Evolutionary conservation across 164 flowering plant species (phyloP).

Genomic region (Stephania cephalantha): DNA sequence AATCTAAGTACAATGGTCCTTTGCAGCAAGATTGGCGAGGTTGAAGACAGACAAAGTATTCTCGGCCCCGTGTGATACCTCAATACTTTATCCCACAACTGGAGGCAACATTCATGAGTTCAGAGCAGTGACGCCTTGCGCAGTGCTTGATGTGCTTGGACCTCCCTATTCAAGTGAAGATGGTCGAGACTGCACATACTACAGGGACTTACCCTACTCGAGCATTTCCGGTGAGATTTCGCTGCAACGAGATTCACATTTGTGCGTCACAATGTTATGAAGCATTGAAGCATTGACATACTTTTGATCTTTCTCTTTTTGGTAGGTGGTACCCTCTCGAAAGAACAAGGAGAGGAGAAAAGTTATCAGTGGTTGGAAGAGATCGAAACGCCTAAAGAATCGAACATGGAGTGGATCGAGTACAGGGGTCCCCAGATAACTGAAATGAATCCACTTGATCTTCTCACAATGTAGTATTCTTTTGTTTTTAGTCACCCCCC

Average conservation of each 20-base stretch:
- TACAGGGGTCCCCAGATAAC: constrained; percentile 63
- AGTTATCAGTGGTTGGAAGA: constrained; percentile 62
- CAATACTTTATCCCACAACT: constrained; percentile 70
- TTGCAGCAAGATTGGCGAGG: constrained; percentile 63
- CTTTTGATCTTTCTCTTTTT: neutral
- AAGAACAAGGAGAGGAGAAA: constrained; percentile 24
- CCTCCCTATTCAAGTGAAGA: constrained; percentile 78
- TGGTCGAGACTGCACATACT: constrained; percentile 71
- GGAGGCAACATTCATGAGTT: constrained; percentile 93
- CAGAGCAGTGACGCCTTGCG: constrained; percentile 78
- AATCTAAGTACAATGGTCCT: neutral
- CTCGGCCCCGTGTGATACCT: constrained; percentile 68
- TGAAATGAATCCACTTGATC: constrained; percentile 10
- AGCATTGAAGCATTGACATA: no score
- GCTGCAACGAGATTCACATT: no score
- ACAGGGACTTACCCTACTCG: constrained; percentile 39
- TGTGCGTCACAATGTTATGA: no score
- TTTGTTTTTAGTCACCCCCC: neutral
- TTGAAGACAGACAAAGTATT: constrained; percentile 43
- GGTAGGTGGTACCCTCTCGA: constrained; percentile 17
- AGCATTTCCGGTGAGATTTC: constrained; percentile 34
- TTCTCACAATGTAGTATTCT: neutral
- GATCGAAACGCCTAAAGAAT: constrained; percentile 60
- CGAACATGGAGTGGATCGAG: constrained; percentile 51
- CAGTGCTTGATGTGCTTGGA: constrained; percentile 81